Base-by-base conservation (phyloP, 306 rosid genomes). In the Biancaea sappan region DNA sequence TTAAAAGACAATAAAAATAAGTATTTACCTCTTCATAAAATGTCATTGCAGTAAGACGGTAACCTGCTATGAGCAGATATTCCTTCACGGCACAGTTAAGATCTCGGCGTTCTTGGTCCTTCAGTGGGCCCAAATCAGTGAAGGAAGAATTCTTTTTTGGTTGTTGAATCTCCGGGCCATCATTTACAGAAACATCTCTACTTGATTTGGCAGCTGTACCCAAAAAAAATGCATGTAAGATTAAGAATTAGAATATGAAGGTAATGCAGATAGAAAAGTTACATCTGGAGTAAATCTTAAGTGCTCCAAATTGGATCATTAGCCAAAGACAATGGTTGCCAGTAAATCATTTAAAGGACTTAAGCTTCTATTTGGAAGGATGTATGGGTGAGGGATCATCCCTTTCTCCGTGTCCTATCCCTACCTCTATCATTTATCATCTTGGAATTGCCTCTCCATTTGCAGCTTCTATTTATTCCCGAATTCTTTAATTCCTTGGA, bases 11-110 rank as follows among this genome's bases (percentile, higher is more conserved):
- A 2, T n/a, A 5, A 60, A 29, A 34, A 48, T 22, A 53, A 61
- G 70, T 51, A 54, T 86, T 80, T 83, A 87, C 99, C 95, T 94
- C 99, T 81, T 94, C 99, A 77, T 88, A 94, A 86, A 94, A 92
- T 31, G 99, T 94, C 99, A 94, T 90, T 75, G 96, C 99, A 63
- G 99, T 92, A 46, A 94, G 93, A 77, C 96, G 93, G 77, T 94
- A 94, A 21, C 99, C 99, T 11, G 99, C 99, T 46, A 87, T 34
- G 54, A 94, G 96, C 84, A 94, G 86, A 80, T 94, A 94, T 85
- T 94, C 96, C 85, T 94, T 94, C 64, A 94, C 88, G 18, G 97
- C 99, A 79, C 96, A 90, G 74, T 94, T 92, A 65, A 94, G 95
- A 88, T 94, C 96, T 67, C 37, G 84, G 21, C 96, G 96, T 59